A percentile compares a stretch with the other conserved stretches of the same genome.
Evolutionary conservation across 73 alveolate genomes (phyloP).

Genomic region (Paraurostyla sp.): DNA sequence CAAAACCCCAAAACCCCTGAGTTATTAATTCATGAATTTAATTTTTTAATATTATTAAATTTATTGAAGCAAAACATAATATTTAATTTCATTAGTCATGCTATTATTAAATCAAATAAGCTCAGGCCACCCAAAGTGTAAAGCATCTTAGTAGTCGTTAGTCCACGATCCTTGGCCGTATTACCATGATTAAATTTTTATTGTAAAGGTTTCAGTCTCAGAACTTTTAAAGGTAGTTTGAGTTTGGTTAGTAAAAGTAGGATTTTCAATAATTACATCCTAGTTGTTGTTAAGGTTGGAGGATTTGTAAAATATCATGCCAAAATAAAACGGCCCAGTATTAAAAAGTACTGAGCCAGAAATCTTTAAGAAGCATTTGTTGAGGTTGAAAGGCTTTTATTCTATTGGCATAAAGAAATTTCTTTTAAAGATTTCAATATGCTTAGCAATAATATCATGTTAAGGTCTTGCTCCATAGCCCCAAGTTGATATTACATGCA

Average conservation of each 20-base stretch:
- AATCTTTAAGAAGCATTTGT: neutral
- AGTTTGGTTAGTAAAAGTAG: neutral
- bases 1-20: too few relatives aligned
- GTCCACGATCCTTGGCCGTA: constrained; percentile 41
- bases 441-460: neutral
- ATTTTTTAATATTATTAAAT: too few relatives aligned
- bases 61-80: too few relatives aligned
- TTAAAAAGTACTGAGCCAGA: neutral
- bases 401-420: neutral
- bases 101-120: neutral
- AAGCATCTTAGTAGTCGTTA: neutral
- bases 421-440: neutral
- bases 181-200: neutral
- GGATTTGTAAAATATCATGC: neutral
- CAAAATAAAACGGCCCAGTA: constrained; percentile 20
- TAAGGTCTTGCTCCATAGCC: constrained; percentile 5
- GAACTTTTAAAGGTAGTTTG: neutral
- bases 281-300: neutral
- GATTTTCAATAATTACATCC: neutral
- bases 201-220: neutral
- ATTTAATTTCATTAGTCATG: too few relatives aligned
- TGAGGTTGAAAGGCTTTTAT: neutral
- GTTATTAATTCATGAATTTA: too few relatives aligned
- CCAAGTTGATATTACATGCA: neutral
- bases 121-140: constrained; percentile 16